phyloP scores from a whole-genome alignment of 352 stramenopile genomes.

The Pythium aphanidermatum region DNA sequence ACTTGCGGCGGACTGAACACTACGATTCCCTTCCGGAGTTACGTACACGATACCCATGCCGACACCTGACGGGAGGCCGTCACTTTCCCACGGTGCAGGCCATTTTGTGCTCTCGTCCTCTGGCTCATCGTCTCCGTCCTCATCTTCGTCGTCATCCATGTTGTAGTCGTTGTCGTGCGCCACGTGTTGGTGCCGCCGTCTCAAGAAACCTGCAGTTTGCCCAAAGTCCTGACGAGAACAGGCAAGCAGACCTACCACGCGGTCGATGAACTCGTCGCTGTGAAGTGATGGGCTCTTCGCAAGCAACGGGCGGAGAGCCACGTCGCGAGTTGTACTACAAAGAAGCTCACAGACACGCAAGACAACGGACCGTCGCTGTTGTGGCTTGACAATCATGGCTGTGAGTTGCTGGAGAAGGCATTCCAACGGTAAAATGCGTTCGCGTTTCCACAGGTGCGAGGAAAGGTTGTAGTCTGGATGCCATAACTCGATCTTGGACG shows the following conservation, averaged over 20 bases:
- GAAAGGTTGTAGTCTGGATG: slow-evolving; percentile 54
- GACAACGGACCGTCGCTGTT: slow-evolving; percentile 43
- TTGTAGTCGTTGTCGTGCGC: slow-evolving; percentile 33
- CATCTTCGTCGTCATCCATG: slow-evolving; percentile 51
- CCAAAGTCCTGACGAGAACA: slow-evolving; percentile 51
- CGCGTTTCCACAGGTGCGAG: slow-evolving; percentile 54
- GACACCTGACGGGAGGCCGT: slow-evolving; percentile 53
- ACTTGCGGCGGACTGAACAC: slow-evolving; percentile 21
- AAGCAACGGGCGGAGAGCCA: slow-evolving; percentile 35
- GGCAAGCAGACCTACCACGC: slow-evolving; percentile 42
- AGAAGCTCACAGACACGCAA: slow-evolving; percentile 58
- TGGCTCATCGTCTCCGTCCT: slow-evolving; percentile 41
- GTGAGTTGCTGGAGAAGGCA: slow-evolving; percentile 50
- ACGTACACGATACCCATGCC: slow-evolving; percentile 80
- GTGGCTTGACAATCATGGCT: slow-evolving; percentile 28
- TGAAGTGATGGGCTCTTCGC: slow-evolving; percentile 38
- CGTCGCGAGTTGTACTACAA: slow-evolving; percentile 50
- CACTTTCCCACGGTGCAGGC: slow-evolving; percentile 73
- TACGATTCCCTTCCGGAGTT: slow-evolving; percentile 55
- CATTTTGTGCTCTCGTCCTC: slow-evolving; percentile 49
- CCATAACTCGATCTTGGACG: slow-evolving; percentile 45
- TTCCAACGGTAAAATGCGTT: slow-evolving; percentile 52
- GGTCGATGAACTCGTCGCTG: slow-evolving; percentile 38
- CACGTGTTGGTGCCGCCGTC: slow-evolving; percentile 10
- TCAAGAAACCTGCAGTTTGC: slow-evolving; percentile 16